Evolutionary conservation across 805 yeast genomes (phyloP).

Genomic region (Helenozyma baotianmanensis): DNA sequence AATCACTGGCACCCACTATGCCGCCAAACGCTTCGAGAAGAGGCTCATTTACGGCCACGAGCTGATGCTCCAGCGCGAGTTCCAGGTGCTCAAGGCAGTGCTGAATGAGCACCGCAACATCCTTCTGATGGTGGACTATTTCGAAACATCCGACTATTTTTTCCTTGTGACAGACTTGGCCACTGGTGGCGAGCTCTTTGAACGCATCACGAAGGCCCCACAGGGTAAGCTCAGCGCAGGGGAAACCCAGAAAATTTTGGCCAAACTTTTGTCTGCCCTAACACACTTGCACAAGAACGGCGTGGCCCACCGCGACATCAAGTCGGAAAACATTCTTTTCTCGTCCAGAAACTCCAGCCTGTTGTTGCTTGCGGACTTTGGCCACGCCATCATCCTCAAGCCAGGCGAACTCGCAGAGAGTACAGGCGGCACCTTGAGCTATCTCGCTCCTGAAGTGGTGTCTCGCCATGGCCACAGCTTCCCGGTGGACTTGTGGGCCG

Average conservation of each 20-base stretch:
- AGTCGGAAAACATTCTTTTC: conserved; percentile 67
- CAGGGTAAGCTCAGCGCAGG: conserved; percentile 41
- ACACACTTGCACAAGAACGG: conserved; percentile 54
- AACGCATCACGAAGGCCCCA: conserved; percentile 40
- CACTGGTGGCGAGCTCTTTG: conserved; percentile 64
- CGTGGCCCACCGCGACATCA: conserved; percentile 67
- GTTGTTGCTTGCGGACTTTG: conserved; percentile 58
- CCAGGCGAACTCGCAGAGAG: conserved; percentile 9
- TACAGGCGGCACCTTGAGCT: conserved; percentile 58
- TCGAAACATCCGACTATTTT: conserved; percentile 57
- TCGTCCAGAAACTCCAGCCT: conserved; percentile 30
- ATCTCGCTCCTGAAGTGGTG: conserved; percentile 69
- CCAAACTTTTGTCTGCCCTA: conserved; percentile 50
- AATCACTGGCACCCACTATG: conserved; percentile 41
- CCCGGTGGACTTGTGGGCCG: conserved; percentile 71
- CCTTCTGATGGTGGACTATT: conserved; percentile 60
- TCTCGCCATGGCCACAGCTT: conserved; percentile 51
- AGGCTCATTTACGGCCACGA: conserved; percentile 50
- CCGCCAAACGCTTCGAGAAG: conserved; percentile 51
- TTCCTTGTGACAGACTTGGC: conserved; percentile 65
- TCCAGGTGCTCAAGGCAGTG: conserved; percentile 48
- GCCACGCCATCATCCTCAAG: conserved; percentile 51
- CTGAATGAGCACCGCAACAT: conserved; percentile 51
- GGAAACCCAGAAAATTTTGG: conserved; percentile 48
- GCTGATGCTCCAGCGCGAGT: conserved; percentile 53